Conservation (phyloP, 1,284 basidiomycete genomes). For the Cerrena zonata region DNA sequence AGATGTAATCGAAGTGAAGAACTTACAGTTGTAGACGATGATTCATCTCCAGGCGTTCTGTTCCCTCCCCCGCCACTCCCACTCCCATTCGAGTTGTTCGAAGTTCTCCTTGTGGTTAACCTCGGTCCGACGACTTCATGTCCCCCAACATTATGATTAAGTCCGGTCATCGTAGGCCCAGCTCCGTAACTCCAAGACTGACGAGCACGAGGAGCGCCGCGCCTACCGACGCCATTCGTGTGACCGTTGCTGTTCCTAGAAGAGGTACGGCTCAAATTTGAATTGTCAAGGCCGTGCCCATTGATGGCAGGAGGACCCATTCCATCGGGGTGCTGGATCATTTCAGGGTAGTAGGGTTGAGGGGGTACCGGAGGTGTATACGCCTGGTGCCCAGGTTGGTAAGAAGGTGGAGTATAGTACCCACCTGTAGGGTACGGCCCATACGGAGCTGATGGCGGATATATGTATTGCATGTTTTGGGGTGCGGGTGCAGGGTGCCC, state of each 20-base stretch:
- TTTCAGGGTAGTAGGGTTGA: slow-evolving; percentile 26
- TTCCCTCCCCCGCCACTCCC: slow-evolving; percentile 49
- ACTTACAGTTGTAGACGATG: slow-evolving; percentile 68
- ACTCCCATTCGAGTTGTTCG: slow-evolving; percentile 42
- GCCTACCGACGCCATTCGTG: slow-evolving; percentile 25
- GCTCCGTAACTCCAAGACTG: slow-evolving; percentile 66
- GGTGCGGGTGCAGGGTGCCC: slow-evolving; percentile 1
- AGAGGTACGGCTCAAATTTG: slow-evolving; percentile 29
- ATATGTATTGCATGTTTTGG: slow-evolving; percentile 29
- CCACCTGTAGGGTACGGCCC: slow-evolving; percentile 41
- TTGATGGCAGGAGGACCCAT: slow-evolving; percentile 11
- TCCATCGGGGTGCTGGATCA: slow-evolving; percentile 12
- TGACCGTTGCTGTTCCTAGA: slow-evolving; percentile 28
- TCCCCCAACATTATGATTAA: slow-evolving; percentile 1
- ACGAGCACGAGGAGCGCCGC: slow-evolving; percentile 41
- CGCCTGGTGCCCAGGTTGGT: slow-evolving; percentile 35
- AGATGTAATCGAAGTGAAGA: slow-evolving; percentile 14
- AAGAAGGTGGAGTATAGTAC: slow-evolving; percentile 38
- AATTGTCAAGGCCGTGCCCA: slow-evolving; percentile 16
- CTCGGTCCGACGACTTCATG: slow-evolving; percentile 56
- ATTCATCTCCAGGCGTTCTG: slow-evolving; percentile 67
- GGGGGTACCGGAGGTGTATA: slow-evolving; percentile 27
- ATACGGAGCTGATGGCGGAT: slow-evolving; percentile 32
- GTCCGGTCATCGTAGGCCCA: slow-evolving; percentile 39
- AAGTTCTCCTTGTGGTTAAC: slow-evolving; percentile 47